Evolutionary conservation across 148 eudicot species (phyloP).

Genomic region (Fagopyrum tataricum): DNA sequence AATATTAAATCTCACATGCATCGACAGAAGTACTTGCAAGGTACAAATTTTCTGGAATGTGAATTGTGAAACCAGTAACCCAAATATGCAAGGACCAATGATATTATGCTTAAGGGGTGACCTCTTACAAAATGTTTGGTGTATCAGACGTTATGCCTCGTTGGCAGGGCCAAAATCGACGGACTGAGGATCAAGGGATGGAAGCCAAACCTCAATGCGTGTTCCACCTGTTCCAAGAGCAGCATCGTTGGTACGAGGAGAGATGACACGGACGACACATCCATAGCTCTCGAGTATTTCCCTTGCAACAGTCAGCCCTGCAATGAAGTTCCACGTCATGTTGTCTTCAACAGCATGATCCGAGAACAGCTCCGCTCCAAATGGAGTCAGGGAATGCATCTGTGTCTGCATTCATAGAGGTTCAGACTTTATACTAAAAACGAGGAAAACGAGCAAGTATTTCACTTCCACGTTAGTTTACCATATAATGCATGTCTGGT

Average conservation of each 20-base stretch:
- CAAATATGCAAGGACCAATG: neutral
- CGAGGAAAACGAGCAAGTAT: neutral
- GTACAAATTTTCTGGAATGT: neutral
- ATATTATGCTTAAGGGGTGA: neutral
- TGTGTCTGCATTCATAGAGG: slow-evolving; percentile 53
- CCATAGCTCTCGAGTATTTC: slow-evolving; percentile 95
- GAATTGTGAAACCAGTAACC: neutral
- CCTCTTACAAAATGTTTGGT: neutral
- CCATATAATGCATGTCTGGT: slow-evolving; percentile 98
- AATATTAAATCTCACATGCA: neutral
- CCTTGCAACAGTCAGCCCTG: slow-evolving; percentile 82
- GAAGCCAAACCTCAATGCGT: slow-evolving; percentile 86
- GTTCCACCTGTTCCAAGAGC: slow-evolving; percentile 76
- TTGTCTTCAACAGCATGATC: slow-evolving; percentile 75
- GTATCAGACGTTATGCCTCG: slow-evolving; percentile 14
- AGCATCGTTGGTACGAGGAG: slow-evolving; percentile 60
- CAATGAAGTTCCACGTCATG: slow-evolving; percentile 96
- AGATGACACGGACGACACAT: slow-evolving; percentile 77
- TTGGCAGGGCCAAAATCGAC: slow-evolving; percentile 17
- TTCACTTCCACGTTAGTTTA: slow-evolving; percentile 16
- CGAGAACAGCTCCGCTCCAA: slow-evolving; percentile 61
- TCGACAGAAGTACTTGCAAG: neutral
- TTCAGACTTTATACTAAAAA: neutral
- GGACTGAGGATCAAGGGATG: slow-evolving; percentile 38
- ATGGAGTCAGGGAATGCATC: slow-evolving; percentile 88